Conservation (phyloP, 371 early-diverging fungal genomes). For the Actinomucor elegans region DNA sequence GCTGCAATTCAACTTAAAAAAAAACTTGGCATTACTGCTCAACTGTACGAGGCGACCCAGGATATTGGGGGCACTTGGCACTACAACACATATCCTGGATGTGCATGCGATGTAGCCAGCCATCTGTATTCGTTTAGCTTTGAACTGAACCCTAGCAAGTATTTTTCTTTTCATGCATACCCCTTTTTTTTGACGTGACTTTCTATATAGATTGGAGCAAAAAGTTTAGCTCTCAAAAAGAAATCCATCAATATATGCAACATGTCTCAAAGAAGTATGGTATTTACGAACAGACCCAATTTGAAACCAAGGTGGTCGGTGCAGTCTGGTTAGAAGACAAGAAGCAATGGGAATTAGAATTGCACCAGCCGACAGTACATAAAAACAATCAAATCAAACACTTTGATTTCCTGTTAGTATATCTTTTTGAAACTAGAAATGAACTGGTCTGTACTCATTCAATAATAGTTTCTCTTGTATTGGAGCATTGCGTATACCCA, state of each 20-base stretch:
- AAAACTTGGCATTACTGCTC: constrained; percentile 43
- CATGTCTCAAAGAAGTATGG: constrained; percentile 45
- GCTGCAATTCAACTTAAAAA: constrained; percentile 57
- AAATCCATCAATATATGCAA: constrained; percentile 55
- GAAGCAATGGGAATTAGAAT: constrained; percentile 39
- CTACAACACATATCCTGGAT: constrained; percentile 59
- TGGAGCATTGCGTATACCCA: constrained; percentile 11
- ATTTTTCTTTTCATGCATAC: background rate
- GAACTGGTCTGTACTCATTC: too few relatives aligned
- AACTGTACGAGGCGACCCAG: constrained; percentile 55
- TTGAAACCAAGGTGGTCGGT: constrained; percentile 42
- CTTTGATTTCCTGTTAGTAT: constrained; percentile 35
- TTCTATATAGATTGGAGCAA: constrained; percentile 47
- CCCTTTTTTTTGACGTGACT: background rate
- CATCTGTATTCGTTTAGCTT: constrained; percentile 56
- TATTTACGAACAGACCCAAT: constrained; percentile 48
- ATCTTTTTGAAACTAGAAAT: too few relatives aligned
- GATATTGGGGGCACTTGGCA: constrained; percentile 68
- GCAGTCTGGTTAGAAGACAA: constrained; percentile 44
- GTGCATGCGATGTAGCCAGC: constrained; percentile 47
- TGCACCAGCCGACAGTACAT: background rate
- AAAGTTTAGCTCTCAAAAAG: constrained; percentile 40
- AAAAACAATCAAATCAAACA: constrained; percentile 9
- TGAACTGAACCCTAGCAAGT: constrained; percentile 47
- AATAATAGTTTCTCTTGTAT: constrained; percentile 1